Evolutionary conservation across 805 yeast genomes (phyloP), one percentile per base, ranked within the genome.

Genomic region (Teunomyces stri): DNA sequence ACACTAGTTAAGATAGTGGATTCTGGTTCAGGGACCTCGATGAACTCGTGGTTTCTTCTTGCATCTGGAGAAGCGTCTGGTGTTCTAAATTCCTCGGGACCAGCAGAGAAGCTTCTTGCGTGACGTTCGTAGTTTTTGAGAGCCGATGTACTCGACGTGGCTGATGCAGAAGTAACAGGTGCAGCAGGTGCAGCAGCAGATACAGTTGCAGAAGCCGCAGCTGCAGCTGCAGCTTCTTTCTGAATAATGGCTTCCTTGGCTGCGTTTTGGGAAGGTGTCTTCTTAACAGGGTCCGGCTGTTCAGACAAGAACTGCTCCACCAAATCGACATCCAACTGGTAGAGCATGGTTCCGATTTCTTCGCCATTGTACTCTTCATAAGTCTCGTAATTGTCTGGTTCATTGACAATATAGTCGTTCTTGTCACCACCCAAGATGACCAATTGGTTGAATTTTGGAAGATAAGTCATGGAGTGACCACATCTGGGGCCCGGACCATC

Each of bases 341-440:
- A 86, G 15, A 87, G 73, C 67, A 78, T 75, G 34, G 82, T 82
- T 43, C 85, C 88, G 22, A 59, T 48, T 39, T 64, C 69, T 27
- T 60, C 75, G 45, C 80, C 80, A 56, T 79, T 76, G 52, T 71
- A 80, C 7, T 66, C 69, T 46, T 72, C 79, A 42, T 79, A 75
- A 12, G 82, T 79, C 46, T 80, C 81, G 48, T 78, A 69, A 59
- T 81, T 74, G 34, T 55, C 72, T 5, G 66, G 70, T 49, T 74
- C 76, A 21, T 73, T 74, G 22, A 70, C 61, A 39, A 84, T 82
- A 57, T 79, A 83, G 60, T 87, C 92, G 52, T 81, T 78, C 54
- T 82, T 79, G 65, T 89, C 96, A 49, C 99, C 98, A 38, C 99
- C 99, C 87, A 95, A 84, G 12, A 92, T 80, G 10, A 91, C 61